Evolutionary conservation across 495 filamentous ascomycete species (phyloP).

Genomic region (Lindgomyces ingoldianus): DNA sequence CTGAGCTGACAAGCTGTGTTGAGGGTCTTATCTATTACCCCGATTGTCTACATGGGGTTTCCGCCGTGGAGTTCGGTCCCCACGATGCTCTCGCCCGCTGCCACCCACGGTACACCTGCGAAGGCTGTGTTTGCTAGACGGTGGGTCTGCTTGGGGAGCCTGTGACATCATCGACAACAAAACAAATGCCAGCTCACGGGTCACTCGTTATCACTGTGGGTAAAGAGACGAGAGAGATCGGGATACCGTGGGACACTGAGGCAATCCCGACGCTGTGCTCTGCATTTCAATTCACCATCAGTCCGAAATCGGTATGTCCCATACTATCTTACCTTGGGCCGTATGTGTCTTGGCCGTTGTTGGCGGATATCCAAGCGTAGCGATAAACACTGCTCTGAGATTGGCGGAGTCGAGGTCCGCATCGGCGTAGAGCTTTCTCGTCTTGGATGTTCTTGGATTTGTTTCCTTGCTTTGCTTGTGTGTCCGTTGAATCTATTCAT

Average conservation of each 20-base stretch:
- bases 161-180: background rate
- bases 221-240: background rate
- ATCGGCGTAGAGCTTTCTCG: conserved; percentile 30
- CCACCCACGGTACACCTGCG: background rate
- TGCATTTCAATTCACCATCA: conserved; percentile 2
- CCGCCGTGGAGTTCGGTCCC: background rate
- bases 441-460: conserved; percentile 30
- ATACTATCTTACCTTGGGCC: conserved; percentile 19
- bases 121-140: background rate
- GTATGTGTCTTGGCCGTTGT: conserved; percentile 24
- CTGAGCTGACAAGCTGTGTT: background rate
- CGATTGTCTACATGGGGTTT: background rate
- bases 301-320: background rate
- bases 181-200: background rate
- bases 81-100: background rate
- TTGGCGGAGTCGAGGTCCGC: conserved; percentile 31
- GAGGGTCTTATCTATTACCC: background rate
- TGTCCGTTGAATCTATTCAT: conserved; percentile 14
- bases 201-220: background rate
- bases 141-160: background rate
- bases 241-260: conserved; percentile 3
- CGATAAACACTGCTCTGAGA: conserved; percentile 26
- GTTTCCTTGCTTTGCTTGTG: conserved; percentile 35
- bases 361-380: background rate
- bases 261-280: conserved; percentile 9